A percentile compares a stretch with the other conserved stretches of the same genome.
Conservation (phyloP, 1,284 basidiomycete species). For the Cutaneotrichosporon daszewskae region DNA sequence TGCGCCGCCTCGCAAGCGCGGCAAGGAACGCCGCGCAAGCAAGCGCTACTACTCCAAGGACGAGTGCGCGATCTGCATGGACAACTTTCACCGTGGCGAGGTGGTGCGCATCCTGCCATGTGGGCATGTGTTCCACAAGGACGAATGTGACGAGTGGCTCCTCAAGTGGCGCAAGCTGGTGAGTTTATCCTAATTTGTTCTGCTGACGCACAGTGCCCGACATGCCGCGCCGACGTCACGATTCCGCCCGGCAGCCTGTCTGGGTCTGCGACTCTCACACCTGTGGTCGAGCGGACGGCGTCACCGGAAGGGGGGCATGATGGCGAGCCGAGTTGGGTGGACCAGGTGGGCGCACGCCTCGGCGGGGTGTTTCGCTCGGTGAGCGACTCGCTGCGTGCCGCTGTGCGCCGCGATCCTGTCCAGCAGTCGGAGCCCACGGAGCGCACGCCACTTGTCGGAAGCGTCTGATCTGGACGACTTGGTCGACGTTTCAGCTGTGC, state of each 20-base stretch:
- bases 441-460: conserved; percentile 7
- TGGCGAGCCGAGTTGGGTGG: too few relatives aligned
- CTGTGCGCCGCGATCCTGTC: conserved; percentile 5
- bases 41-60: conserved; percentile 46
- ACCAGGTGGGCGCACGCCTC: not conserved
- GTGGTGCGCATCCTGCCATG: conserved; percentile 82
- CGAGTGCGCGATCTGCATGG: conserved; percentile 87
- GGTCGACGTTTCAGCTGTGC: too few relatives aligned
- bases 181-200: conserved; percentile 35
- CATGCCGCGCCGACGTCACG: conserved; percentile 83
- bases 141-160: conserved; percentile 84
- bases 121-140: conserved; percentile 65
- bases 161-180: conserved; percentile 83
- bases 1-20: conserved; percentile 1
- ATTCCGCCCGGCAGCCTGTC: conserved; percentile 49
- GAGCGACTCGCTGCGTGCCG: conserved; percentile 2
- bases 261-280: conserved; percentile 15
- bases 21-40: conserved; percentile 15
- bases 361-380: not conserved
- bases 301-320: not conserved
- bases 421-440: not conserved
- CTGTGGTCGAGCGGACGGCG: conserved; percentile 10
- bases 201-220: conserved; percentile 60
- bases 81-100: conserved; percentile 75
- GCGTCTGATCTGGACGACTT: too few relatives aligned